Conservation (phyloP, 257 asterid species). For the Verbena officinalis region DNA sequence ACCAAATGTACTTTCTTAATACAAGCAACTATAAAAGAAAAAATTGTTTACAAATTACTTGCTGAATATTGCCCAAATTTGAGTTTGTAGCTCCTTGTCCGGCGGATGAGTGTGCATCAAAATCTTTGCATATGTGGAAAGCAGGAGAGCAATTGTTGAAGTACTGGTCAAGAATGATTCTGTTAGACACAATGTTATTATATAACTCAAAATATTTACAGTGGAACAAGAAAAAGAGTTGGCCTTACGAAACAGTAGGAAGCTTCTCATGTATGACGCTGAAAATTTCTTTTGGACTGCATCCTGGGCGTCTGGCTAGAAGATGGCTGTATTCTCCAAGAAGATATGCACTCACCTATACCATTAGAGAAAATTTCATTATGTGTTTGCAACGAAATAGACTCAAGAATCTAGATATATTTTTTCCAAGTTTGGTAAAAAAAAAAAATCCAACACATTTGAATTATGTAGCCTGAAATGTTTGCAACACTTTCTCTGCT, state of each 20-base stretch:
- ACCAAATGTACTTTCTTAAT: constrained; percentile 9
- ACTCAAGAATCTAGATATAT: background rate
- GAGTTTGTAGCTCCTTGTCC: constrained; percentile 66
- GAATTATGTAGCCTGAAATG: background rate
- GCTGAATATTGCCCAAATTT: constrained; percentile 69
- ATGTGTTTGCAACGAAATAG: background rate
- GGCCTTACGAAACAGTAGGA: constrained; percentile 80
- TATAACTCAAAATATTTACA: background rate
- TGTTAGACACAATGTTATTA: background rate
- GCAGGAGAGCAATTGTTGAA: constrained; percentile 74
- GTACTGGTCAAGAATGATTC: constrained; percentile 46
- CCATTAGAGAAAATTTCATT: constrained; percentile 20
- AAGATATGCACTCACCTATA: constrained; percentile 73
- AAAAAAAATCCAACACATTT: too few relatives aligned
- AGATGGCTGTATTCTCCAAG: constrained; percentile 91
- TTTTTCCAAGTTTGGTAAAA: background rate
- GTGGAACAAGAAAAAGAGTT: constrained; percentile 24
- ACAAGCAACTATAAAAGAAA: background rate
- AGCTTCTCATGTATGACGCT: constrained; percentile 73
- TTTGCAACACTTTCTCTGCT: too few relatives aligned
- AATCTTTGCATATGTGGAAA: constrained; percentile 80
- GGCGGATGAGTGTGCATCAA: constrained; percentile 87
- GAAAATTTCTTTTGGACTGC: constrained; percentile 75
- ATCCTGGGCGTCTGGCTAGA: constrained; percentile 79
- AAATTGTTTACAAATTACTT: constrained; percentile 43